Base-by-base conservation (phyloP, 148 eudicot species). In the Simmondsia chinensis region DNA sequence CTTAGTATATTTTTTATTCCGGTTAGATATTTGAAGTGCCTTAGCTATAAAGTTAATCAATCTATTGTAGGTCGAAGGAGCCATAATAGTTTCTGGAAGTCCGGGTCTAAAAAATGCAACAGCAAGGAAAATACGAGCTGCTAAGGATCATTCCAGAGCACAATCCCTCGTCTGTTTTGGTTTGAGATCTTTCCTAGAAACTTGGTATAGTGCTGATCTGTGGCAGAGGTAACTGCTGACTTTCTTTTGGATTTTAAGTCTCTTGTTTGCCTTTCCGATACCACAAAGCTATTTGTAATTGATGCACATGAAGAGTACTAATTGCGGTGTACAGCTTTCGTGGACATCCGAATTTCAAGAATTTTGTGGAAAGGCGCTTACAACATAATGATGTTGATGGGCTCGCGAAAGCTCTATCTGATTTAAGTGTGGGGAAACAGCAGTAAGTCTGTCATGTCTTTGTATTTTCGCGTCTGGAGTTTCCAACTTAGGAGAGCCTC, bases 11-110 rank as follows among this genome's bases (percentile, higher is more conserved):
- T n/a, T n/a, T n/a, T n/a, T n/a, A n/a, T n/a, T n/a, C n/a, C n/a
- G n/a, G n/a, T n/a, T n/a, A n/a, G n/a, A n/a, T n/a, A n/a, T n/a
- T n/a, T n/a, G n/a, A n/a, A n/a, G n/a, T n/a, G n/a, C n/a, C n/a
- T n/a, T n/a, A n/a, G n/a, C n/a, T n/a, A 2, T 39, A 36, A 7
- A 23, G 9, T 3, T 20, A 10, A 26, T 39, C 4, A 19, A 20
- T 22, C 6, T 41, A 7, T 40, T 58, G 37, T 50, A 89, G 99
- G 69, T 86, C 54, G 57, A 61, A 59, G 72, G 82, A 61, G 89
- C 86, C 40, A 52, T 91, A 20, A 66, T 91, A 40, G 61, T 91
- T 23, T 86, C 99, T 66, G 99, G 99, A 66, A 91, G 96, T 69
- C 96, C 99, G 43, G 99, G 99, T 37, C 53, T 91, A 45, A 44